Conservation (phyloP, 2,329 filamentous ascomycete species). For the Didymella arachidicola region DNA sequence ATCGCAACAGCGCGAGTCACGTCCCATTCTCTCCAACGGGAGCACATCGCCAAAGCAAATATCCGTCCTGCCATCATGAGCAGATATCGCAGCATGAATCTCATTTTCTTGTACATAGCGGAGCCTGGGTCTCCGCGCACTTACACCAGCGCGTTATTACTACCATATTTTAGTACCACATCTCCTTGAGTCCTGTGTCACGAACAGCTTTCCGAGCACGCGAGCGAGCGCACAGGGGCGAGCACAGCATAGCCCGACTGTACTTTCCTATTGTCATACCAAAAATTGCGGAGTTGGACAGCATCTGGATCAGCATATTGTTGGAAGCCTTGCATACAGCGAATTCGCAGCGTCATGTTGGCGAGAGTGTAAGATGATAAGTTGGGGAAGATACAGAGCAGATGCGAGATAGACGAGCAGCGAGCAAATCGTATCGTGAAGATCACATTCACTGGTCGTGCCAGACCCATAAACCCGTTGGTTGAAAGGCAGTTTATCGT, state of each 20-base stretch:
- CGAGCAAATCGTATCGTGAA: background rate
- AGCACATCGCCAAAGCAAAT: constrained; percentile 25
- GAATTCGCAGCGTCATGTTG: background rate
- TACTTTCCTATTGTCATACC: constrained; percentile 5
- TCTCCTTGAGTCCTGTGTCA: constrained; percentile 9
- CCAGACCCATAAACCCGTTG: no score
- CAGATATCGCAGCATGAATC: background rate
- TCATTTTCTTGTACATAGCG: constrained; percentile 23
- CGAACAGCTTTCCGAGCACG: constrained; percentile 6
- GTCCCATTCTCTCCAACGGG: constrained; percentile 36
- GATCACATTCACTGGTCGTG: no score
- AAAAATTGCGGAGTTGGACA: constrained; percentile 7
- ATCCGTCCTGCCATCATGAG: constrained; percentile 35
- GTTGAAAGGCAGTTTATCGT: no score
- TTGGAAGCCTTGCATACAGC: constrained; percentile 10
- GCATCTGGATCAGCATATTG: constrained; percentile 10
- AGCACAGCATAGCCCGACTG: constrained; percentile 4
- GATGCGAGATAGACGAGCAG: background rate
- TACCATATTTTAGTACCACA: constrained; percentile 18
- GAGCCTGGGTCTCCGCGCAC: constrained; percentile 18
- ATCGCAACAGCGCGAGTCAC: constrained; percentile 24
- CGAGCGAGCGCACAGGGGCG: background rate
- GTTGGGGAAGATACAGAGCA: background rate
- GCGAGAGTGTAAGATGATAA: background rate
- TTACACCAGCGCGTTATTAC: constrained; percentile 9